Percentiles rank a stretch among this genome's conserved stretches.
phyloP scores from a whole-genome alignment of 345 rosid species.

The Brassica napus region Da-Ae NC_063442.1:43325001-43325500 shows the following conservation, averaged over 20 bases:
- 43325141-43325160: slow-evolving; percentile 7
- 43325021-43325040: slow-evolving; percentile 91
- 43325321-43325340: slow-evolving; percentile 25
- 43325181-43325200: slow-evolving; percentile 97
- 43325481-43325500: slow-evolving; percentile 1
- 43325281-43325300: slow-evolving; percentile 32
- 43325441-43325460: slow-evolving; percentile 3
- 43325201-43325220: slow-evolving; percentile 96
- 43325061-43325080: slow-evolving; percentile 98
- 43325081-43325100: slow-evolving; percentile 90
- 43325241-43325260: slow-evolving; percentile 96
- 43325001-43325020: slow-evolving; percentile 47
- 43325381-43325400: slow-evolving; percentile 6
- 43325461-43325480: neutral
- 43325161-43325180: slow-evolving; percentile 56
- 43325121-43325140: slow-evolving; percentile 19
- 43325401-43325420: neutral
- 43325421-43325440: slow-evolving; percentile 2
- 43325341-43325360: neutral
- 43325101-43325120: slow-evolving; percentile 48
- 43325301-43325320: slow-evolving; percentile 19
- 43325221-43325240: slow-evolving; percentile 99
- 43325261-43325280: slow-evolving; percentile 95
- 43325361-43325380: neutral
- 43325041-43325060: slow-evolving; percentile 99